Evolutionary conservation across 306 rosid genomes (phyloP).

Genomic region (Cicer judaicum): DNA sequence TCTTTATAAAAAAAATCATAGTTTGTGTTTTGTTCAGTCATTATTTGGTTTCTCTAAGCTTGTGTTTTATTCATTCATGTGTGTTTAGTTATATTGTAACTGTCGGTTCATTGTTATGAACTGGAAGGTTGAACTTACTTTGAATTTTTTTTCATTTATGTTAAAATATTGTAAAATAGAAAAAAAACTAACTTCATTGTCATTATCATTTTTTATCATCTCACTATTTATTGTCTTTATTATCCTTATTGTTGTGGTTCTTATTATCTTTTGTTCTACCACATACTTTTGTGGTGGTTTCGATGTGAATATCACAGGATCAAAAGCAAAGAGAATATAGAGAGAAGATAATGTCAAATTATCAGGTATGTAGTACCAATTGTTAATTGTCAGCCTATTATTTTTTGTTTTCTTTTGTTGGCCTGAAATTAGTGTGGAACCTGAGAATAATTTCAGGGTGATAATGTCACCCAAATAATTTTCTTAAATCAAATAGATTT

Average conservation of each 20-base stretch:
- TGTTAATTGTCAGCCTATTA: conserved; percentile 8
- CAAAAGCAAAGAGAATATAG: conserved; percentile 70
- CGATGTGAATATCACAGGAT: conserved; percentile 54
- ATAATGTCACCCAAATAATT: conserved; percentile 18
- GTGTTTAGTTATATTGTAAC: background rate
- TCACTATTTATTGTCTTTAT: background rate
- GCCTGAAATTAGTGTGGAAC: conserved; percentile 23
- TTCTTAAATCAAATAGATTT: conserved; percentile 16
- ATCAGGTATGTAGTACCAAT: conserved; percentile 60
- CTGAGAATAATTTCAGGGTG: conserved; percentile 9
- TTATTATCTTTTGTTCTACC: background rate
- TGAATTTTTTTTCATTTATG: background rate
- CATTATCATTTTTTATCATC: conserved; percentile 20
- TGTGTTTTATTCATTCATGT: background rate
- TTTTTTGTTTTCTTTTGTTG: conserved; percentile 10
- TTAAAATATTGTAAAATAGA: conserved; percentile 2
- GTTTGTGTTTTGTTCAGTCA: background rate
- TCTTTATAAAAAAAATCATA: background rate
- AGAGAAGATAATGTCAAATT: conserved; percentile 67
- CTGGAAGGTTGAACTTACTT: conserved; percentile 1
- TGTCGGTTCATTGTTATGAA: background rate
- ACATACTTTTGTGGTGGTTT: conserved; percentile 33
- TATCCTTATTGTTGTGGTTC: background rate
- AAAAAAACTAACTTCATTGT: background rate
- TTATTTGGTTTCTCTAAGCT: background rate